Base-by-base conservation (phyloP, 192 early-diverging fungal species). In the Obelidium mucronatum region DNA sequence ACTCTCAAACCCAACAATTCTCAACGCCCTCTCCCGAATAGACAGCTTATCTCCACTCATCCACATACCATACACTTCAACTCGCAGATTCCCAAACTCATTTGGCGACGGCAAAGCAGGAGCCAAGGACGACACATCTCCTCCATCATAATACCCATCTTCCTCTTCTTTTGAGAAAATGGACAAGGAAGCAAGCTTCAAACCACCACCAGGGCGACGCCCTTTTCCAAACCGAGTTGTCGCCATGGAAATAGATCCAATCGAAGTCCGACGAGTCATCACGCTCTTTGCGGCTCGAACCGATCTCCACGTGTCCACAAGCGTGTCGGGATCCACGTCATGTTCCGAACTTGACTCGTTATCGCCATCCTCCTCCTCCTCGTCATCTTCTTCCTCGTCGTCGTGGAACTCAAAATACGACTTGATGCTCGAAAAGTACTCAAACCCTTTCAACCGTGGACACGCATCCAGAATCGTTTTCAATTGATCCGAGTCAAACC, bases 101-200 rank as follows among this genome's bases (percentile, higher is more conserved):
- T 76, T 76, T 40, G 75, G 75, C 2, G 65, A 68, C 17, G 75
- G 75, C 34, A 76, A 30, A 58, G 42, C 75, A 26, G 75, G 75
- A 15, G 75, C 75, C 40, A 76, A 34, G 37, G 65, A 68, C 48
- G 75, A 68, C 44, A 76, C 75, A 34, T 76, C 75, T 13, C 68
- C 65, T 15, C 8, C 8, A 6, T 48, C 44, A n/a, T n/a, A n/a
- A 17, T 48, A 26, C 35, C 8, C 15, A 6, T 37, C 34, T 3
- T 76, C 75, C 13, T 76, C 75, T n/a, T 76, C 75, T 35, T 42
- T 67, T 31, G 65, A 68, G 31, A 76, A 68, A 8, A 76, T 36
- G 4, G 44, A 54, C 17, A 54, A 34, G 19, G 65, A 37, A 15
- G 64, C 75, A 15, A 39, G 44, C 15, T 67, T 22, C 34, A 67